Conservation (phyloP, 2,329 filamentous ascomycete genomes). For the Dothidotthia symphoricarpi region DNA sequence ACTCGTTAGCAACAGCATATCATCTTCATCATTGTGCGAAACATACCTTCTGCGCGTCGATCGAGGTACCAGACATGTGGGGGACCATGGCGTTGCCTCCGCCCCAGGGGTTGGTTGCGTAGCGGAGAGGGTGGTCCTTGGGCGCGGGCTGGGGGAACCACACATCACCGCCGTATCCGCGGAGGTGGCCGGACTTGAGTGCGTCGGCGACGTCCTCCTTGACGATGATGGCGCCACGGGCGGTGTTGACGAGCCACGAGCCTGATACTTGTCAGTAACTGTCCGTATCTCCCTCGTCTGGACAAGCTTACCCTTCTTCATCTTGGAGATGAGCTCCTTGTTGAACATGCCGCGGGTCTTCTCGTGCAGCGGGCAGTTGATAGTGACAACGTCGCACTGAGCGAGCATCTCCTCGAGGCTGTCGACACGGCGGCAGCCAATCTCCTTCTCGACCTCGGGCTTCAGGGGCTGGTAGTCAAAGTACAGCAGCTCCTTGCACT, state of each 20-base stretch:
- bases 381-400: slow-evolving; percentile 96
- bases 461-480: slow-evolving; percentile 97
- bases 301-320: slow-evolving; percentile 79
- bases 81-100: slow-evolving; percentile 98
- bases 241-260: slow-evolving; percentile 97
- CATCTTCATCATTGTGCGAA: background rate
- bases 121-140: slow-evolving; percentile 86
- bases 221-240: slow-evolving; percentile 96
- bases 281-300: background rate
- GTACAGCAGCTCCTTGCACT: slow-evolving; percentile 99
- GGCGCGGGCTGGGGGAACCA: slow-evolving; percentile 99
- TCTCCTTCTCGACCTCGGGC: slow-evolving; percentile 86
- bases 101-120: slow-evolving; percentile 90
- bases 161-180: slow-evolving; percentile 82
- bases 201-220: slow-evolving; percentile 98
- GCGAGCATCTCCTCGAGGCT: slow-evolving; percentile 87
- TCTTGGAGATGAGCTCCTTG: slow-evolving; percentile 97
- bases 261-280: slow-evolving; percentile 49
- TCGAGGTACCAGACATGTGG: slow-evolving; percentile 98
- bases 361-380: slow-evolving; percentile 99
- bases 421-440: slow-evolving; percentile 87
- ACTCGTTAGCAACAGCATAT: slow-evolving; percentile 7
- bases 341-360: slow-evolving; percentile 96
- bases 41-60: slow-evolving; percentile 78
- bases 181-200: slow-evolving; percentile 85